phyloP scores from a whole-genome alignment of 2,329 filamentous ascomycete genomes.

The Xylaria digitata region DNA sequence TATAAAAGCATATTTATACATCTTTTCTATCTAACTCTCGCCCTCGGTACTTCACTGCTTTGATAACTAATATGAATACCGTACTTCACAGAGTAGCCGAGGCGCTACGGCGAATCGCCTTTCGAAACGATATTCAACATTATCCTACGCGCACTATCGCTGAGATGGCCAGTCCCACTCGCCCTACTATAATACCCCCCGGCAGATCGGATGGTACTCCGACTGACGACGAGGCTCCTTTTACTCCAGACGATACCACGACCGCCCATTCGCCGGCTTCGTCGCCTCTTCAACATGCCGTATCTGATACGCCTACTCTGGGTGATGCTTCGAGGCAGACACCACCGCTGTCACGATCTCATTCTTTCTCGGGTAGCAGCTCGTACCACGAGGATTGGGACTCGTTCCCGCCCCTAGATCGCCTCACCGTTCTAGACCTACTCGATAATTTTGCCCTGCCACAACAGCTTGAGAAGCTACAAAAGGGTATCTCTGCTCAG shows the following conservation, averaged over 20 bases:
- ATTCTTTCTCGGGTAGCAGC: slow-evolving; percentile 85
- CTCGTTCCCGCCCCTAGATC: slow-evolving; percentile 85
- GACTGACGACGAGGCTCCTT: slow-evolving; percentile 57
- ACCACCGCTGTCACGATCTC: slow-evolving; percentile 75
- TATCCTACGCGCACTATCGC: slow-evolving; percentile 52
- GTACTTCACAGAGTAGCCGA: slow-evolving; percentile 56
- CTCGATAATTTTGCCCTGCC: slow-evolving; percentile 93
- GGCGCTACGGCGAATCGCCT: slow-evolving; percentile 55
- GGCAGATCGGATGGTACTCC: slow-evolving; percentile 53
- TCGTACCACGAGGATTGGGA: slow-evolving; percentile 93
- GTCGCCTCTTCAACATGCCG: slow-evolving; percentile 57
- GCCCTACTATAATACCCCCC: slow-evolving; percentile 52
- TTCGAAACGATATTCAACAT: slow-evolving; percentile 53
- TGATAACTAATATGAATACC: slow-evolving; percentile 55
- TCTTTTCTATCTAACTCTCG: background rate
- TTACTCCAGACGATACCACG: slow-evolving; percentile 58
- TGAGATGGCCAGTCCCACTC: slow-evolving; percentile 57
- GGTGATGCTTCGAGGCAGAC: slow-evolving; percentile 60
- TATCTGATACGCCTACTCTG: slow-evolving; percentile 64
- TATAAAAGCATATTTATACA: background rate
- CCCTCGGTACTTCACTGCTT: slow-evolving; percentile 5
- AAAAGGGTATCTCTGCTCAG: slow-evolving; percentile 83
- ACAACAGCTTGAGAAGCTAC: slow-evolving; percentile 90
- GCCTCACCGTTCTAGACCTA: slow-evolving; percentile 89
- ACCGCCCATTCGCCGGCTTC: slow-evolving; percentile 56